Base-by-base conservation (phyloP, 2,329 filamentous ascomycete genomes). In the Aureobasidium pullulans region DNA sequence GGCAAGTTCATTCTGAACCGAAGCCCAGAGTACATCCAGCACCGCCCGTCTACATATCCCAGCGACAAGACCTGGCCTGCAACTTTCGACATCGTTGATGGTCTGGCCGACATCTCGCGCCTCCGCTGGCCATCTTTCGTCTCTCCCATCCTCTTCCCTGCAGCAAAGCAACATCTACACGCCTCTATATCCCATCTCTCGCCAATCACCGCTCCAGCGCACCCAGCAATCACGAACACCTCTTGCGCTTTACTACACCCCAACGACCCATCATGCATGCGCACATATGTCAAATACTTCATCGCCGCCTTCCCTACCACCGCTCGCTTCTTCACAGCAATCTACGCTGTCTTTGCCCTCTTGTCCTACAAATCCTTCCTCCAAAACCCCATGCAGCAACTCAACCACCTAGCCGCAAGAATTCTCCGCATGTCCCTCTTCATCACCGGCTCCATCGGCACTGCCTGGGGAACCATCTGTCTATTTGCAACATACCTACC, bases 231-330 rank as follows among this genome's bases (percentile, higher is more conserved):
- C 71, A 86, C 83, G 9, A 87, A 86, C 29, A 83, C 96, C 19
- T 93, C 90, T 44, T 99, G 94, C 74, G 93, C 93, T 1, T 81
- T 93, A 1, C 83, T 97, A 2, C 93, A 99, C 70, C 92, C 93
- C 0, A 80, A 83, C 16, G 89, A 96, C 67, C 92, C 93, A 1
- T 96, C 89, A 16, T 99, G 93, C 72, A 81, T 87, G 39, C 88
- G 89, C 32, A 95, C 90, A 3, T 95, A 92, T 71, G 76, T 96
- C 47, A 89, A 89, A 62, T 95, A 94, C 74, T 93, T 89, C 83
- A 84, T 96, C 60, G 83, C 84, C 59, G 87, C 90, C 1, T 94
- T 96, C 72, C 91, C 92, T 0, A 79, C 82, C 1, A 77, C 96
- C 31, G 84, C 87, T 6, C 88, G 89, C 61, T 83, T 94, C 76